Percentiles rank a stretch among this genome's conserved stretches.
Evolutionary conservation across 768 basidiomycete species (phyloP).

Genomic region (Tulasnella sp.): DNA sequence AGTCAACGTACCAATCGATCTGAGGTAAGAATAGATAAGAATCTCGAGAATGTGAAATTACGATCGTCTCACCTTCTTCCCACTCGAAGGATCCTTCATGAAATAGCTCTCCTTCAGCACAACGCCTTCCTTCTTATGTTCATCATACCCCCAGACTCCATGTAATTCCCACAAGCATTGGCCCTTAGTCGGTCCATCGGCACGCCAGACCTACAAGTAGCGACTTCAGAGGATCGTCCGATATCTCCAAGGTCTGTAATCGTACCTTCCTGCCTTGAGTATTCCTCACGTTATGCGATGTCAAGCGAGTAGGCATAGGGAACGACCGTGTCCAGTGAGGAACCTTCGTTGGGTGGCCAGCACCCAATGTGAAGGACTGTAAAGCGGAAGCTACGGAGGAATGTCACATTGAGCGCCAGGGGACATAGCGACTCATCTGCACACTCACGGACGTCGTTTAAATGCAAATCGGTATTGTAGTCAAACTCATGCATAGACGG

Average conservation of each 20-base stretch:
- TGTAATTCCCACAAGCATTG: conserved; percentile 83
- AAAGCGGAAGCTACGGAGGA: conserved; percentile 55
- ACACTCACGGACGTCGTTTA: conserved; percentile 59
- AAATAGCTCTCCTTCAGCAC: conserved; percentile 82
- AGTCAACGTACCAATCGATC: conserved; percentile 81
- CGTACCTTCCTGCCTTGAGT: conserved; percentile 33
- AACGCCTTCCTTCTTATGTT: conserved; percentile 48
- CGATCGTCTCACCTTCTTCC: conserved; percentile 39
- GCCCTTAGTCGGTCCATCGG: conserved; percentile 58
- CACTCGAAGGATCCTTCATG: conserved; percentile 48
- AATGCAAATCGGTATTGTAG: conserved; percentile 89
- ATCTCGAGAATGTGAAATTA: background rate
- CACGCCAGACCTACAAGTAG: conserved; percentile 42
- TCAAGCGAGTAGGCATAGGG: conserved; percentile 70
- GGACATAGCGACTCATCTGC: background rate
- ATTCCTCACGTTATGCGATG: conserved; percentile 49
- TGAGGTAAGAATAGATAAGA: conserved; percentile 25
- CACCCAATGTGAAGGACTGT: conserved; percentile 84
- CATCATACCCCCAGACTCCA: conserved; percentile 87
- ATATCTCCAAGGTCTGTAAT: background rate
- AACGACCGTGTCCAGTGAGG: conserved; percentile 73
- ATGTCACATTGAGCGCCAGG: background rate
- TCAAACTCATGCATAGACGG: conserved; percentile 74
- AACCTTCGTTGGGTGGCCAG: conserved; percentile 73
- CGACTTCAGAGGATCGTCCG: background rate